Conservation (phyloP, 495 filamentous ascomycete species). For the Xylaria grammica region DNA sequence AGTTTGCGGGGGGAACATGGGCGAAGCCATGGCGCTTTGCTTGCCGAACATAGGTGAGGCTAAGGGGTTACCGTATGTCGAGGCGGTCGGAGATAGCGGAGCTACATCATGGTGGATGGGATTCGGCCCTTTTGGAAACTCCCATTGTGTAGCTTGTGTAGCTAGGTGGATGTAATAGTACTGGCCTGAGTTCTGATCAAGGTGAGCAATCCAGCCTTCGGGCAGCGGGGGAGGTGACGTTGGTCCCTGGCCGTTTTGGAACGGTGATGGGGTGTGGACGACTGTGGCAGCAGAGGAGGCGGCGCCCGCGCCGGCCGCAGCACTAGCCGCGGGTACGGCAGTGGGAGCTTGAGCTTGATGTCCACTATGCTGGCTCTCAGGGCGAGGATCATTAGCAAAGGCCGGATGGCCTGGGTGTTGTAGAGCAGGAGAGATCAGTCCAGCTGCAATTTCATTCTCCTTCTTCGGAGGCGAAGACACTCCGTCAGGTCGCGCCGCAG, state of each 20-base stretch:
- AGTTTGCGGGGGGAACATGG: constrained; percentile 72
- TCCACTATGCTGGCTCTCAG: constrained; percentile 43
- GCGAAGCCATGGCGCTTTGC: constrained; percentile 75
- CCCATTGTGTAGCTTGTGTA: constrained; percentile 97
- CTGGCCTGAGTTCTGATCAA: constrained; percentile 92
- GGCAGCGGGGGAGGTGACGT: constrained; percentile 89
- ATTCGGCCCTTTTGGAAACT: constrained; percentile 92
- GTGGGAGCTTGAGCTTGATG: constrained; percentile 48
- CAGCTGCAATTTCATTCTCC: constrained; percentile 46
- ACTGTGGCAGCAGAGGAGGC: constrained; percentile 21
- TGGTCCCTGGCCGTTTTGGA: constrained; percentile 62
- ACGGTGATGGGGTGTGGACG: constrained; percentile 52
- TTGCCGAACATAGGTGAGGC: constrained; percentile 73
- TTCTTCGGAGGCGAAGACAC: constrained; percentile 56
- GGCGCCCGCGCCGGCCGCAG: constrained; percentile 3
- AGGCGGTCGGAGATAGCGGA: constrained; percentile 79
- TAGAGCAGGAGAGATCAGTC: constrained; percentile 51
- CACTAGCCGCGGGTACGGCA: neutral
- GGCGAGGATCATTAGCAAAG: constrained; percentile 78
- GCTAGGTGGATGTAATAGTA: constrained; percentile 99
- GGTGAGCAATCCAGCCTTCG: constrained; percentile 97
- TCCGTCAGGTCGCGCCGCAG: constrained; percentile 33
- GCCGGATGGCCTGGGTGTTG: constrained; percentile 74
- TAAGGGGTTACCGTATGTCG: constrained; percentile 79
- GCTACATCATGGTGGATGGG: constrained; percentile 77